Conservation (phyloP, 805 yeast genomes). For the Maudiozyma serrabonitensis region DNA sequence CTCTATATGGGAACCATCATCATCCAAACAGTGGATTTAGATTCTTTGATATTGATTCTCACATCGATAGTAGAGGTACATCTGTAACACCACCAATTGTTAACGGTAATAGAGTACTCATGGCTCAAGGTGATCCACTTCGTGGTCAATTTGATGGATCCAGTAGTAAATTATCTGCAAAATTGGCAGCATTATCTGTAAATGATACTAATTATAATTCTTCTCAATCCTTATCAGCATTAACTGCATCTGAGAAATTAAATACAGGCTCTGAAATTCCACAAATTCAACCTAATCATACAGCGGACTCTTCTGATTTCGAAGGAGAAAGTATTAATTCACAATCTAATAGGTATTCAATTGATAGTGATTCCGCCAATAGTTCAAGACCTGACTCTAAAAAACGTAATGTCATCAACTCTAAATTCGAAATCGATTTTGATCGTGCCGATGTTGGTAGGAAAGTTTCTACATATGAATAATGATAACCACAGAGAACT, state of each 20-base stretch:
- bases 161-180: conserved; percentile 10
- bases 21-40: conserved; percentile 14
- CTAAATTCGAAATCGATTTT: conserved; percentile 31
- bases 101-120: neutral
- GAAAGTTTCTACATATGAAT: conserved; percentile 24
- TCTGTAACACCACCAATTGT: conserved; percentile 14
- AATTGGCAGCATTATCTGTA: conserved; percentile 11
- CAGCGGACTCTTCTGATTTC: conserved; percentile 5
- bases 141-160: conserved; percentile 1
- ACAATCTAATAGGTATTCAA: neutral
- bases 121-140: neutral
- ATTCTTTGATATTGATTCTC: conserved; percentile 21
- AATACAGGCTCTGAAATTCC: conserved; percentile 24
- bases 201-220: conserved; percentile 8
- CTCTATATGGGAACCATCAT: neutral
- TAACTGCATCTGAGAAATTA: conserved; percentile 21
- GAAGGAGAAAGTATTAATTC: neutral
- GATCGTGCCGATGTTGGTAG: conserved; percentile 35
- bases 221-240: conserved; percentile 16
- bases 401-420: conserved; percentile 19
- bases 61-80: conserved; percentile 19
- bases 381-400: conserved; percentile 11
- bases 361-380: conserved; percentile 1
- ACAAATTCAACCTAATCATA: conserved; percentile 11
- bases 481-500: neutral